These are phyloP conservation scores for Globisporangium yorkense DNA, from an alignment of 352 stramenopile genomes.

Conservation along the genomic window DNA sequence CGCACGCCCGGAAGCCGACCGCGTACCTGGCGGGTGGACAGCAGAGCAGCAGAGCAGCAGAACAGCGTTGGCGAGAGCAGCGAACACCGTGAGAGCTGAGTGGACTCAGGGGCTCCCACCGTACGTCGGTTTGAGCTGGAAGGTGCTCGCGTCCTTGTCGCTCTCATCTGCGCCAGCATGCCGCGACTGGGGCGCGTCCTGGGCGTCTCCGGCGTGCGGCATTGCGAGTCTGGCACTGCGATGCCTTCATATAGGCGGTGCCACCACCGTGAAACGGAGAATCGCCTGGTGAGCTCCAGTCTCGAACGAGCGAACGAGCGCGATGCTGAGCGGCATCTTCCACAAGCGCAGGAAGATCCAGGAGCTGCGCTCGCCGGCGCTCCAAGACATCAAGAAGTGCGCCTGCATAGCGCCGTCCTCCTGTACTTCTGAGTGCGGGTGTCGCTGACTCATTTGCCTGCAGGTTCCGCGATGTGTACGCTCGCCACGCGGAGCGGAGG, in stretches of 20 bases:
- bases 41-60: neutral
- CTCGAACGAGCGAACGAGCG: neutral
- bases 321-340: constrained; percentile 72
- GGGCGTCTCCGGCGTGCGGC: neutral
- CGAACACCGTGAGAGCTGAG: too few relatives aligned
- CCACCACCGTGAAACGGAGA: too few relatives aligned
- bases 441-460: too few relatives aligned
- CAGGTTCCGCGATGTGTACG: constrained; percentile 71
- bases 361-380: constrained; percentile 60
- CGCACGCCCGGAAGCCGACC: constrained; percentile 34
- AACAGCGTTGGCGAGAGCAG: too few relatives aligned
- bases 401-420: too few relatives aligned
- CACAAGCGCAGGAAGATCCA: constrained; percentile 78
- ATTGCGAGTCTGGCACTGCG: too few relatives aligned
- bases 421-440: too few relatives aligned
- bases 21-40: constrained; percentile 26
- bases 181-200: neutral
- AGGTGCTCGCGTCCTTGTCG: constrained; percentile 28
- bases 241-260: too few relatives aligned
- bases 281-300: too few relatives aligned
- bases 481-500: constrained; percentile 44
- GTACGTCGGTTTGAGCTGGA: constrained; percentile 37
- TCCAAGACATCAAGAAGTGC: constrained; percentile 75
- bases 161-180: constrained; percentile 2
- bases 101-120: neutral